Conservation (phyloP, 2,329 filamentous ascomycete genomes). For the Penicillium sp. region DNA sequence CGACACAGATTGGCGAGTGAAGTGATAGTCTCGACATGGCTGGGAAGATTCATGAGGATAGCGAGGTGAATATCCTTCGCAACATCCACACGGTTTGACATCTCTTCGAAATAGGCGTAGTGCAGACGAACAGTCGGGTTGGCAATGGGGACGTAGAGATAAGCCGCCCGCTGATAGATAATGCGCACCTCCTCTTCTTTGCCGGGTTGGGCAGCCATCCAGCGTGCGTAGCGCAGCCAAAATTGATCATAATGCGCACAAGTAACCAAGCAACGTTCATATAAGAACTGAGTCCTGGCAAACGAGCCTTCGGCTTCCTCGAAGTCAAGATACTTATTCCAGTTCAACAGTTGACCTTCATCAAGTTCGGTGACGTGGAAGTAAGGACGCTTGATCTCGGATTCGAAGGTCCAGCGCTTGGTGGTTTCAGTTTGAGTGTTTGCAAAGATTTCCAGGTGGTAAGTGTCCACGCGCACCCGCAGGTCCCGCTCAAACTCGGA, state of each 20-base stretch:
- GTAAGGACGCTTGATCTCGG: constrained; percentile 91
- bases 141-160: constrained; percentile 80
- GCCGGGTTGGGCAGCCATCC: constrained; percentile 76
- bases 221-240: constrained; percentile 94
- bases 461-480: constrained; percentile 70
- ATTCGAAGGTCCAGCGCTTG: constrained; percentile 92
- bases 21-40: constrained; percentile 80
- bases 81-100: constrained; percentile 68
- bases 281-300: constrained; percentile 71
- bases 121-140: constrained; percentile 78
- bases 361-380: constrained; percentile 95
- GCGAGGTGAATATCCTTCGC: constrained; percentile 81
- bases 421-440: constrained; percentile 81
- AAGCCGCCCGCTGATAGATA: constrained; percentile 84
- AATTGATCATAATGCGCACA: constrained; percentile 96
- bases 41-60: constrained; percentile 70
- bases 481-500: constrained; percentile 80
- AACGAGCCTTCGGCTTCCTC: constrained; percentile 83
- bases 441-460: constrained; percentile 76
- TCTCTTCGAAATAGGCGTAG: constrained; percentile 94
- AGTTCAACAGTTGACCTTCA: constrained; percentile 77
- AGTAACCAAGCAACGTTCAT: constrained; percentile 89
- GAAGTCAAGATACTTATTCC: constrained; percentile 95
- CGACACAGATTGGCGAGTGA: constrained; percentile 84
- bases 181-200: constrained; percentile 89